A percentile compares a stretch with the other conserved stretches of the same genome.
phyloP scores from a whole-genome alignment of 768 basidiomycete genomes.

The Lactarius sp. region DNA sequence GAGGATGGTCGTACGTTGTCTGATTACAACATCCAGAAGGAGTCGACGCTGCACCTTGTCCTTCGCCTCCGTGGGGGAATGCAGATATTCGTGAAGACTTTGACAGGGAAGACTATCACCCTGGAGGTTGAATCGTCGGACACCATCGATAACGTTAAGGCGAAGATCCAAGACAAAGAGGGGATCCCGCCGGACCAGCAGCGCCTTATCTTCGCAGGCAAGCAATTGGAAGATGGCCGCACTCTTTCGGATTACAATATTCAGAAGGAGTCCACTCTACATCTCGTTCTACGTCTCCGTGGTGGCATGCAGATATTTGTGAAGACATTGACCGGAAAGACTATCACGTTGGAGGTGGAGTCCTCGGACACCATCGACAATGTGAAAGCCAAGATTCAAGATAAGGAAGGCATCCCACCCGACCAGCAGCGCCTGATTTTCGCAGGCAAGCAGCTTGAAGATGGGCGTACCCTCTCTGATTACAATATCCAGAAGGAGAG shows the following conservation, averaged over 20 bases:
- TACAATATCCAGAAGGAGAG: constrained; percentile 83
- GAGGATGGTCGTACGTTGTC: constrained; percentile 90
- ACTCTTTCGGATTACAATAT: constrained; percentile 90
- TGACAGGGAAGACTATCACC: constrained; percentile 92
- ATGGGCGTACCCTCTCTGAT: constrained; percentile 80
- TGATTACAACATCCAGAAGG: constrained; percentile 94
- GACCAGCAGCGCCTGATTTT: constrained; percentile 90
- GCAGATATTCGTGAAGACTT: constrained; percentile 79
- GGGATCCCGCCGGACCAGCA: constrained; percentile 87
- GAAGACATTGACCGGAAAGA: constrained; percentile 86
- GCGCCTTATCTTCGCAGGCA: constrained; percentile 87
- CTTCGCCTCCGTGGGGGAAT: constrained; percentile 90
- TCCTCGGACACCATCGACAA: constrained; percentile 93
- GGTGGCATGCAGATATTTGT: constrained; percentile 92
- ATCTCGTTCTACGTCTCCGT: constrained; percentile 78
- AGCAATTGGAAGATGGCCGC: constrained; percentile 88
- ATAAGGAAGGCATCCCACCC: constrained; percentile 79
- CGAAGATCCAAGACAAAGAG: constrained; percentile 94
- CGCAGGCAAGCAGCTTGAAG: constrained; percentile 92
- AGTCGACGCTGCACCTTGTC: constrained; percentile 86
- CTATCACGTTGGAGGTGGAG: constrained; percentile 90
- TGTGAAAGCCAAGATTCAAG: constrained; percentile 78
- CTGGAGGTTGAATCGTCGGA: constrained; percentile 84
- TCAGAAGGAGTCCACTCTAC: constrained; percentile 83
- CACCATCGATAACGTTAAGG: constrained; percentile 84